Conservation (phyloP, 2,329 filamentous ascomycete genomes). For the Cladorrhinum sp. region DNA sequence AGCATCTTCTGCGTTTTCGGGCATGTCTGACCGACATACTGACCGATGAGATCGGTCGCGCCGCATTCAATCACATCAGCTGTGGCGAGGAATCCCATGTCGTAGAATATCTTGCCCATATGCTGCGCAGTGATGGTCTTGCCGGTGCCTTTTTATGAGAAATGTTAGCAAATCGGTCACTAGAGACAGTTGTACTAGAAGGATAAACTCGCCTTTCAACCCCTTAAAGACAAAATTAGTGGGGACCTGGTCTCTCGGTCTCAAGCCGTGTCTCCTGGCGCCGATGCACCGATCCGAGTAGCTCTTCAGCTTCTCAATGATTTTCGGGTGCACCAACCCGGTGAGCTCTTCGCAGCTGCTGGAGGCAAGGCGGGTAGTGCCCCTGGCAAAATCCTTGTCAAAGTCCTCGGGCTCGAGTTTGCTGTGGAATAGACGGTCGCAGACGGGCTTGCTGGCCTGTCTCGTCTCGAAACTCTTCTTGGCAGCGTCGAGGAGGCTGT, state of each 20-base stretch:
- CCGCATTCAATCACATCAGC: constrained; percentile 62
- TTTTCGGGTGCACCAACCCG: neutral
- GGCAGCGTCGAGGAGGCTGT: constrained; percentile 51
- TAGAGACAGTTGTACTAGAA: too few species aligned
- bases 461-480: constrained; percentile 35
- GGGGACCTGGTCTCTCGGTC: neutral
- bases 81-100: constrained; percentile 63
- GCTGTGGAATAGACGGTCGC: neutral
- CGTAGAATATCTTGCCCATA: constrained; percentile 70
- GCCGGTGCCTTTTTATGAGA: too few species aligned
- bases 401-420: constrained; percentile 24
- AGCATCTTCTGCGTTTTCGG: constrained; percentile 59
- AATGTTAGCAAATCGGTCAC: too few species aligned
- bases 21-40: constrained; percentile 65
- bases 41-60: constrained; percentile 62
- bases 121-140: constrained; percentile 68
- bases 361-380: neutral
- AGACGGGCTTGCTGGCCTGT: neutral
- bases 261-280: constrained; percentile 1
- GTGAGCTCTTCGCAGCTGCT: constrained; percentile 5
- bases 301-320: constrained; percentile 12
- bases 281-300: neutral
- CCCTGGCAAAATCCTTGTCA: constrained; percentile 5
- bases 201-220: constrained; percentile 48
- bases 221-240: constrained; percentile 32